Base-by-base conservation (phyloP, 1,139 yeast genomes). In the Yamadazyma jaroonii region DNA sequence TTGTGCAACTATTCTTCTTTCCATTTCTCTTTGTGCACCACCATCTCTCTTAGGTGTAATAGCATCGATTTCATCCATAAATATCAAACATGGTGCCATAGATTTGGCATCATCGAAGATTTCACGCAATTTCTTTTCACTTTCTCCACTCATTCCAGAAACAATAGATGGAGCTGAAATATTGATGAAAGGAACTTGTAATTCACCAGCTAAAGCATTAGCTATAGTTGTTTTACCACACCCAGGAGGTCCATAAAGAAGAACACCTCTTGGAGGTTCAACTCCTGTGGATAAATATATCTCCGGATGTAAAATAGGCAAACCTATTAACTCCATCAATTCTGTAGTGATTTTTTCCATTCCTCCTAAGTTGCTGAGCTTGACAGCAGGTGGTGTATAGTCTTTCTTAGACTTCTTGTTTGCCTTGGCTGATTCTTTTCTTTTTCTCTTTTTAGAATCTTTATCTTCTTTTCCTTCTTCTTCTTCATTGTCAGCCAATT, bases 71-170 rank as follows among this genome's bases (percentile, higher is more conserved):
- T 90, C 97, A 61, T 92, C 99, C 59, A 92, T 83, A 54, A 92
- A 92, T 38, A 92, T 76, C 29, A 92, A 65, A 59, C 97, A 90
- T 3, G 98, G 98, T 1, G 98, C 98, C 40, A 89, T 58, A 6
- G 75, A 53, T 53, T 84, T 85, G 2, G 98, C 98, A 56, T 94
- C 98, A 31, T 89, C 97, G 53, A 92, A 92, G 29, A 92, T 71
- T 45, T 92, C 98, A 45, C 98, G 72, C 12, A 92, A 72, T 56
- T 90, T 90, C 67, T 92, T 92, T 57, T 94, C 98, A 42, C 94
- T 82, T 60, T 92, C 99, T 32, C 98, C 98, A n/a, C 96, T 87
- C 98, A 92, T 92, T n/a, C 99, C 98, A 41, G 96, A 86, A 0
- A 92, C 97, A 6, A 94, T 88, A 1, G 96, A 85, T 1, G 98